phyloP scores from a whole-genome alignment of 495 filamentous ascomycete species.

The Immersiella caudata region DNA sequence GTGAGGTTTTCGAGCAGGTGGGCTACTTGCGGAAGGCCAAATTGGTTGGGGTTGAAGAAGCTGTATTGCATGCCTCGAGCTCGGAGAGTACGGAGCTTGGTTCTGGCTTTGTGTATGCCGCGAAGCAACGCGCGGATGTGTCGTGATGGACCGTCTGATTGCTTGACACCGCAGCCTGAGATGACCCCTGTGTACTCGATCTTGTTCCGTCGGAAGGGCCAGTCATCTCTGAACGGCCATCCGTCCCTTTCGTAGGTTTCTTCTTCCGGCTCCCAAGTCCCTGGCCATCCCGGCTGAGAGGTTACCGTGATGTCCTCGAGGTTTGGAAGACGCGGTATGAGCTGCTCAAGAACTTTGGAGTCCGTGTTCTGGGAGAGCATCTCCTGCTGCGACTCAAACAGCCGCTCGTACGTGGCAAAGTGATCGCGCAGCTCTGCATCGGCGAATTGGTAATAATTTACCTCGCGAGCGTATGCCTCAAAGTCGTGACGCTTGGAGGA shows the following conservation, averaged over 20 bases:
- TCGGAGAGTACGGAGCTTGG: background rate
- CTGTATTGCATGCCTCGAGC: background rate
- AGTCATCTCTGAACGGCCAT: background rate
- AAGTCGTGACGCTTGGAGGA: background rate
- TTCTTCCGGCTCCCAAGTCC: background rate
- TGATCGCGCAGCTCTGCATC: background rate
- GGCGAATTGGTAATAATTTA: too few species aligned
- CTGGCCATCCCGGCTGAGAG: background rate
- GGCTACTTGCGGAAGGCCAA: background rate
- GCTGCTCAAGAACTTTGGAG: background rate
- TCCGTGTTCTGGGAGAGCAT: background rate
- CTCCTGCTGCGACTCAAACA: background rate
- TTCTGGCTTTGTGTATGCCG: constrained; percentile 5
- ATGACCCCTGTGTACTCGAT: too few species aligned
- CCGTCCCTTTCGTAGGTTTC: background rate
- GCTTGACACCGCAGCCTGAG: background rate
- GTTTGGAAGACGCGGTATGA: background rate
- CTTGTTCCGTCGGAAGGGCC: too few species aligned
- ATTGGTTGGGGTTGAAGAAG: background rate
- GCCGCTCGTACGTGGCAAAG: background rate
- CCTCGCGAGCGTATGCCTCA: background rate
- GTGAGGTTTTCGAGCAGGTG: background rate
- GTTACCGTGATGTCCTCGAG: background rate
- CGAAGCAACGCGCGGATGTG: background rate
- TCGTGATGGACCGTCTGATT: background rate